Conservation (phyloP, 2,329 filamentous ascomycete genomes). For the Monosporascus sp. region DNA sequence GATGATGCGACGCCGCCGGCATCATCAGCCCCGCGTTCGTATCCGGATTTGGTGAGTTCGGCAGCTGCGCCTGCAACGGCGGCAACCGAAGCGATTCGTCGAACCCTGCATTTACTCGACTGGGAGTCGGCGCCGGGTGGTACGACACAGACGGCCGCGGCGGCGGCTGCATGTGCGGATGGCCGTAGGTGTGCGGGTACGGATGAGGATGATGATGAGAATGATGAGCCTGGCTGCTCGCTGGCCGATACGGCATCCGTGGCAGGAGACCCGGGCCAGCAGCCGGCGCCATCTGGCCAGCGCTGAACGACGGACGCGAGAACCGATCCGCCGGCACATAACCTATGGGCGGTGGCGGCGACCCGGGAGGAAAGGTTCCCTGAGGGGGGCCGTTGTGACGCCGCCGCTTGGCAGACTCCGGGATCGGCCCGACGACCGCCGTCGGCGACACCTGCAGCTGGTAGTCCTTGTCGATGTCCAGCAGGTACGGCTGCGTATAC, state of each 20-base stretch:
- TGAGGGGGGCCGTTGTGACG: constrained; percentile 21
- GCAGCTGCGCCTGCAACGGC: constrained; percentile 43
- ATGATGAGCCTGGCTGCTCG: constrained; percentile 6
- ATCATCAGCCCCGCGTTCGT: constrained; percentile 8
- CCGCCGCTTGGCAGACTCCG: constrained; percentile 27
- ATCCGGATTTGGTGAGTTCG: constrained; percentile 21
- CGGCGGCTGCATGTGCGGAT: constrained; percentile 49
- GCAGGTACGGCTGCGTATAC: constrained; percentile 41
- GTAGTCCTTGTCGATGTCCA: constrained; percentile 35
- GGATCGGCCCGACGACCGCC: constrained; percentile 8
- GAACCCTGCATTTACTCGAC: constrained; percentile 41
- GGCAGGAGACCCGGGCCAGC: constrained; percentile 22
- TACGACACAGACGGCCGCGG: constrained; percentile 40
- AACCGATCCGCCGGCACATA: constrained; percentile 26
- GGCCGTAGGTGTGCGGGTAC: constrained; percentile 6
- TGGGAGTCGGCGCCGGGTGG: constrained; percentile 24
- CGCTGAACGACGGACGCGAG: constrained; percentile 20
- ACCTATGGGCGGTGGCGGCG: constrained; percentile 38
- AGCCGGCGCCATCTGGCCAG: constrained; percentile 20
- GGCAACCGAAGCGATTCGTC: constrained; percentile 51
- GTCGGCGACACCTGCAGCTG: constrained; percentile 27
- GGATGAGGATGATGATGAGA: constrained; percentile 7
- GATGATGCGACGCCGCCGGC: constrained; percentile 4
- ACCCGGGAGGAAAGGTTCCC: constrained; percentile 28
- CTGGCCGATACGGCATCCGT: constrained; percentile 13